phyloP scores from a whole-genome alignment of 2,329 filamentous ascomycete genomes.

The Aspergillus neoniger region DNA sequence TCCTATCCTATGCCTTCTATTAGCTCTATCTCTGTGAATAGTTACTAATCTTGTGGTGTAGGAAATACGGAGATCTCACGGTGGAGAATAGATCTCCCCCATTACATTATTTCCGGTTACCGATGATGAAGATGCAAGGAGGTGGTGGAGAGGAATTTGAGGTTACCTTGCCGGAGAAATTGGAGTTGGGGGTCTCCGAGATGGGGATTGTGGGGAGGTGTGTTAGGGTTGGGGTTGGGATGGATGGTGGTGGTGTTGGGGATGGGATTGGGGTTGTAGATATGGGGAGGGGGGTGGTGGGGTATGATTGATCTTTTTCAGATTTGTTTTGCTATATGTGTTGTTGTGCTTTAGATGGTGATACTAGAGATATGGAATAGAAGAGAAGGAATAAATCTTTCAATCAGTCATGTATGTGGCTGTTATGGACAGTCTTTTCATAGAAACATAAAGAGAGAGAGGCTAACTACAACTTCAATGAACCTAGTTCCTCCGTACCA shows the following conservation, averaged over 20 bases:
- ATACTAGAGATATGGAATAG: neutral
- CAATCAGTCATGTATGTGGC: too few species aligned
- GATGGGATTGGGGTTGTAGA: conserved; percentile 8
- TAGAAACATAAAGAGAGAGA: neutral
- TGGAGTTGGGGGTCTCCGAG: conserved; percentile 39
- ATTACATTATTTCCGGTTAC: conserved; percentile 31
- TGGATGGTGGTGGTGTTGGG: conserved; percentile 1
- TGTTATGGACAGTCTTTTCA: neutral
- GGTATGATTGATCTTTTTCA: conserved; percentile 31
- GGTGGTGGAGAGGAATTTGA: conserved; percentile 22
- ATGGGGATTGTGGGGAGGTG: conserved; percentile 37
- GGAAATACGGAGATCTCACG: conserved; percentile 32
- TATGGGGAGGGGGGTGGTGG: conserved; percentile 37
- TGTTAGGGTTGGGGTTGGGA: conserved; percentile 30
- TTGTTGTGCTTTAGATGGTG: neutral
- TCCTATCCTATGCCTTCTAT: neutral
- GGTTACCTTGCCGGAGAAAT: conserved; percentile 30
- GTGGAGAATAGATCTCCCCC: neutral
- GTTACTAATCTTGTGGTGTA: conserved; percentile 14
- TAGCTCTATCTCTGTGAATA: neutral
- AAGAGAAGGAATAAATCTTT: too few species aligned
- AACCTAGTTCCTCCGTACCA: conserved; percentile 26
- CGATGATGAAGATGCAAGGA: neutral
- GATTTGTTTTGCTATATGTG: too few species aligned
- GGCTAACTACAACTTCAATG: conserved; percentile 28